Base-by-base conservation (phyloP, 2,329 filamentous ascomycete genomes). In the Cladophialophora chaetospira region DNA sequence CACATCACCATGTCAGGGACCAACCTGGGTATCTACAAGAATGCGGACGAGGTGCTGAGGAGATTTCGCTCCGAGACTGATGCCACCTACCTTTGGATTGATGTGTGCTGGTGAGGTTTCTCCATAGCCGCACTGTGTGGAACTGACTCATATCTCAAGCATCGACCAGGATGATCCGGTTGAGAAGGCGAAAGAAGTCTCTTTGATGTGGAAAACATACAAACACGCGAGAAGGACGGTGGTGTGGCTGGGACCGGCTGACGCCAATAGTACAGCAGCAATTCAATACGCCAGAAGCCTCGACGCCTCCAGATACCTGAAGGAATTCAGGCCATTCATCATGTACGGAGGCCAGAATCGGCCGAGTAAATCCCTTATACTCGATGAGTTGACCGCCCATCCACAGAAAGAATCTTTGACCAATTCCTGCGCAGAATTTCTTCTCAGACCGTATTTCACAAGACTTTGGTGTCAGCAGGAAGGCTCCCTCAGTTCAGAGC, bases 401-500 rank as follows among this genome's bases (percentile, higher is more conserved):
- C 52, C 45, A 23, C 35, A 56, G 17, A 59, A 55, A 31, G 40
- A 52, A 13, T 29, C 46, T 9, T 10, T 57, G 31, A 25, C 53
- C 36, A 59, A 59, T 28, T 38, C 44, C 3, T 55, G 52, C 31
- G 57, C 53, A 17, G 23, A 46, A 23, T 48, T 59, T 17, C 40
- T 59, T 35, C 46, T 49, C 26, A 25, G 50, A 13, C 33, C 46
- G 3, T 59, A 53, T 44, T 59, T 59, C 28, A 50, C 57, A 8
- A 53, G 57, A 10, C 53, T 59, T 11, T 59, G 57, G 57, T 56
- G 43, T 21, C 46, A 49, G 29, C 52, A 55, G 48, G 57, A 59
- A 31, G 57, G 46, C 4, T 44, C 57, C 13, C 25, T 59, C 11
- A 56, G 57, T 15, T 26, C 43, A 13, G 35, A 47, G 5, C 51